phyloP scores from a whole-genome alignment of 1,284 basidiomycete genomes.

The Ceratobasidium sp. region DNA sequence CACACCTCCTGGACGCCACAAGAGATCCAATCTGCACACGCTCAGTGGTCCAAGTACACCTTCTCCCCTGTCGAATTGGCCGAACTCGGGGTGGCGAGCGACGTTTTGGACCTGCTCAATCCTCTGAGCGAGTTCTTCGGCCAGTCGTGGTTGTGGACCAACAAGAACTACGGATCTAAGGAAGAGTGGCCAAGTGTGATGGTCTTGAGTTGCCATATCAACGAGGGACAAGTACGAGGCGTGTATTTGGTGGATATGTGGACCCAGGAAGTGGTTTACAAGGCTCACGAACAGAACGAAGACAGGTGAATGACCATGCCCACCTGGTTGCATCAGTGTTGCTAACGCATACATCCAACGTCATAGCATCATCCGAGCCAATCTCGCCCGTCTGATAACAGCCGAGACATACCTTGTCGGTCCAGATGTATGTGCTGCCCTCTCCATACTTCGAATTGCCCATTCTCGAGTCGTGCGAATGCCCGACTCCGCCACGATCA shows the following conservation, averaged over 20 bases:
- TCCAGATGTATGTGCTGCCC: neutral
- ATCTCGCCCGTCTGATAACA: neutral
- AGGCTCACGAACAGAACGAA: neutral
- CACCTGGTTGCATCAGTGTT: neutral
- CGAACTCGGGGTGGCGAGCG: neutral
- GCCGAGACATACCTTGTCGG: slow-evolving; percentile 8
- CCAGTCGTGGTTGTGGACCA: neutral
- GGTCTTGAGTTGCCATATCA: neutral
- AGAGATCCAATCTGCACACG: too few relatives aligned
- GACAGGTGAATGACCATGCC: neutral
- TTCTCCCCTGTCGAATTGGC: too few relatives aligned
- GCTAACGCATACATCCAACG: neutral
- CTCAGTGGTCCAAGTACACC: too few relatives aligned
- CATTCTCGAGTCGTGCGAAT: neutral
- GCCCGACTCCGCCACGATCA: too few relatives aligned
- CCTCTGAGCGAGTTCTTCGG: neutral
- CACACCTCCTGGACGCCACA: too few relatives aligned
- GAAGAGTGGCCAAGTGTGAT: neutral
- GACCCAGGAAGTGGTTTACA: neutral
- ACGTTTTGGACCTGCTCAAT: slow-evolving; percentile 1
- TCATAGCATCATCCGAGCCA: neutral
- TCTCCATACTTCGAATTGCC: neutral
- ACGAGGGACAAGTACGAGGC: neutral
- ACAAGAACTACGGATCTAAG: neutral
- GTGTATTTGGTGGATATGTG: neutral